These are phyloP conservation scores for Phycomyces blakesleeanus DNA, from an alignment of 192 early-diverging fungal species.

Conservation along the genomic window DNA sequence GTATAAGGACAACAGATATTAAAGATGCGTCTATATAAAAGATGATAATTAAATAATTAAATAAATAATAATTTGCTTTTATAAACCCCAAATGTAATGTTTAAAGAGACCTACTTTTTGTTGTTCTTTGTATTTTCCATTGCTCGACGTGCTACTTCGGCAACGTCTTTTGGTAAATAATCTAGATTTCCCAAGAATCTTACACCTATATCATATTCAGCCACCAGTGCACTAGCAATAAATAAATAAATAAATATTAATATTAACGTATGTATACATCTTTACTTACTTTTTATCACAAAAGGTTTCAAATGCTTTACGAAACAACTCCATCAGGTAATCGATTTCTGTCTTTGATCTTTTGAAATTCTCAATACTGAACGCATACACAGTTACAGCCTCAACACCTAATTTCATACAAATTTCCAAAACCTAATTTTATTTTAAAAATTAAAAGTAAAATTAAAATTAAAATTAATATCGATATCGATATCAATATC, in stretches of 20 bases:
- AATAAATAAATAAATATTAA: too few species aligned
- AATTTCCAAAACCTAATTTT: slow-evolving; percentile 71
- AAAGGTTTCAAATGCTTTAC: slow-evolving; percentile 74
- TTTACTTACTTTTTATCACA: slow-evolving; percentile 57
- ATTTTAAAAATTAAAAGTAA: background rate
- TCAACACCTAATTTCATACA: slow-evolving; percentile 83
- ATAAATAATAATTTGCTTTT: too few species aligned
- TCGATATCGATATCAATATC: too few species aligned
- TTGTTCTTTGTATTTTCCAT: slow-evolving; percentile 66
- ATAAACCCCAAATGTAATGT: too few species aligned
- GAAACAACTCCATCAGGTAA: slow-evolving; percentile 77
- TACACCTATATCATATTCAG: slow-evolving; percentile 68
- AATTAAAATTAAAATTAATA: too few species aligned
- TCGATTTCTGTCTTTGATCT: slow-evolving; percentile 81
- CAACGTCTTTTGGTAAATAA: slow-evolving; percentile 66
- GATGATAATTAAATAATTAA: too few species aligned
- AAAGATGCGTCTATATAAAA: slow-evolving; percentile 65
- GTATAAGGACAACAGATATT: slow-evolving; percentile 95
- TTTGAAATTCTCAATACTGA: slow-evolving; percentile 98
- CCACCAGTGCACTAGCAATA: slow-evolving; percentile 65
- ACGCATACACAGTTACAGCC: slow-evolving; percentile 92
- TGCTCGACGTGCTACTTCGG: slow-evolving; percentile 53
- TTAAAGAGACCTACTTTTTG: slow-evolving; percentile 43
- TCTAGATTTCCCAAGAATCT: slow-evolving; percentile 74
- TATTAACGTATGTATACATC: too few species aligned